A percentile compares a stretch with the other conserved stretches of the same genome.
Evolutionary conservation across 306 rosid genomes (phyloP).

Genomic region (Acacia acuminata): DNA sequence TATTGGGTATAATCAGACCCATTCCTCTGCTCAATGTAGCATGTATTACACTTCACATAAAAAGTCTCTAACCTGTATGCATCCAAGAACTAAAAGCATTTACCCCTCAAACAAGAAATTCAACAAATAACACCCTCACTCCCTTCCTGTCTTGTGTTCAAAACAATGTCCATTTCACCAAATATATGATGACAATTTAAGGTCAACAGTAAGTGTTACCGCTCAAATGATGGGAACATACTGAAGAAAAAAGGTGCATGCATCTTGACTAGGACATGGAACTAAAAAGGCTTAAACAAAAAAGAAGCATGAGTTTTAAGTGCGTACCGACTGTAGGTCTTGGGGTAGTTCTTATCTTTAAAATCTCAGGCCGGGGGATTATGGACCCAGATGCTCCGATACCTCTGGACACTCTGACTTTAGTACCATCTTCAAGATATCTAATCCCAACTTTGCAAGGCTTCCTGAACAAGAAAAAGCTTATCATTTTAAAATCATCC

Average conservation of each 20-base stretch:
- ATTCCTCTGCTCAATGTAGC: background rate
- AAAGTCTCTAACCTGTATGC: constrained; percentile 9
- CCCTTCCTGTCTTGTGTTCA: background rate
- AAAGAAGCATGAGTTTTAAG: constrained; percentile 17
- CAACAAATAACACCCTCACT: background rate
- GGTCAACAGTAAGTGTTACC: background rate
- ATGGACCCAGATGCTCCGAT: constrained; percentile 78
- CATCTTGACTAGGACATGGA: background rate
- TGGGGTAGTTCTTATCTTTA: constrained; percentile 82
- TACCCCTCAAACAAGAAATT: background rate
- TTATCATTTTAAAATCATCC: background rate
- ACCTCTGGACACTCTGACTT: constrained; percentile 85
- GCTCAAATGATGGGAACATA: background rate
- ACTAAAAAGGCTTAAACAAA: constrained; percentile 13
- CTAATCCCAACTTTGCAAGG: constrained; percentile 81
- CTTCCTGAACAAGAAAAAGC: constrained; percentile 52
- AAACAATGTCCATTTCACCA: background rate
- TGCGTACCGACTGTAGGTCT: constrained; percentile 75
- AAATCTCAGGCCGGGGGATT: constrained; percentile 90
- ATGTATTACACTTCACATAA: background rate
- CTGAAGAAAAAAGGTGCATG: background rate
- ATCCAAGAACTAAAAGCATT: background rate
- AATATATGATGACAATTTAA: constrained; percentile 1
- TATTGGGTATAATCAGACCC: background rate
- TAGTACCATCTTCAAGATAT: constrained; percentile 93